phyloP scores from a whole-genome alignment of 192 early-diverging fungal genomes.

The Coemansia sp. region DNA sequence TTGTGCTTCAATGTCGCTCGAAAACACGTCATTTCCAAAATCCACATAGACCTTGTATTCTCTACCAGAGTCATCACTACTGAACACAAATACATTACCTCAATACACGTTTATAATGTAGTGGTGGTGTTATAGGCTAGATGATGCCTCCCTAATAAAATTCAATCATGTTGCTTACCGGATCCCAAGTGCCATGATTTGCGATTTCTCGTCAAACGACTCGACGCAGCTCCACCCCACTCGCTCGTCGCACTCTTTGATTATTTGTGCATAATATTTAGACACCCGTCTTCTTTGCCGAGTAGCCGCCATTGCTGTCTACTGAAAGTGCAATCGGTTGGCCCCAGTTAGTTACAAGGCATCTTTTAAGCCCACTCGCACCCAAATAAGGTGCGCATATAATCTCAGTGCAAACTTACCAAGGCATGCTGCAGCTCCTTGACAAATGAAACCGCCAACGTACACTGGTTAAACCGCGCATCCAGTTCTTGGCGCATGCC shows the following conservation, averaged over 20 bases:
- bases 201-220: constrained; percentile 21
- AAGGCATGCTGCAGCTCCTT: constrained; percentile 31
- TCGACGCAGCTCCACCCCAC: constrained; percentile 27
- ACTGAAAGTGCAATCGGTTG: too few species aligned
- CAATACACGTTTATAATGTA: not conserved
- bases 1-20: constrained; percentile 20
- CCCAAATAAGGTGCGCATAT: not conserved
- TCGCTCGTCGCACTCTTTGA: constrained; percentile 25
- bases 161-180: constrained; percentile 7
- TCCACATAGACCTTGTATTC: constrained; percentile 18
- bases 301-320: not conserved
- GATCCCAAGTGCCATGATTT: constrained; percentile 11
- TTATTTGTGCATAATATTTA: constrained; percentile 22
- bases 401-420: constrained; percentile 20
- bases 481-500: constrained; percentile 16
- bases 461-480: constrained; percentile 35
- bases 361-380: not conserved
- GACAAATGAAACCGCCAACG: constrained; percentile 36
- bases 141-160: not conserved
- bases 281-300: constrained; percentile 1
- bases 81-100: not conserved
- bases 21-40: constrained; percentile 20
- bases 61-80: constrained; percentile 24
- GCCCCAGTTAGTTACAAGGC: not conserved
- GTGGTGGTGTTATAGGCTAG: not conserved